phyloP scores from a whole-genome alignment of 352 stramenopile genomes.

The Pythium dissimile region DNA sequence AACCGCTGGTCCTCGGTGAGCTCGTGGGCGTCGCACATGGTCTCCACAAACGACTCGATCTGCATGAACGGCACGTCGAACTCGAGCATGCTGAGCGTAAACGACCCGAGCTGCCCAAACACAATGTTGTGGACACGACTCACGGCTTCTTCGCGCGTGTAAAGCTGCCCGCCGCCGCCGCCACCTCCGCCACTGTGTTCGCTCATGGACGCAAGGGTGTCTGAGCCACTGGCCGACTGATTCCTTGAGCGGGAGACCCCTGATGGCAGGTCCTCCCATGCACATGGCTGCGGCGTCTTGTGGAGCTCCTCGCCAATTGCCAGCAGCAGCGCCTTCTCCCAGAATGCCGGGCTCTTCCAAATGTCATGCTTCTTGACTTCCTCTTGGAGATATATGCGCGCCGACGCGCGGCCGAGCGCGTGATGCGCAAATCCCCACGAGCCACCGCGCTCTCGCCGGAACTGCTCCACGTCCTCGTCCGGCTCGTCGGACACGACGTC shows the following conservation, averaged over 20 bases:
- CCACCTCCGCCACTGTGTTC: not conserved
- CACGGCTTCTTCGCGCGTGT: slow-evolving; percentile 77
- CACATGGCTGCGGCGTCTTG: slow-evolving; percentile 63
- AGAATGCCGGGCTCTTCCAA: slow-evolving; percentile 85
- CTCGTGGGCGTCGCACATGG: slow-evolving; percentile 84
- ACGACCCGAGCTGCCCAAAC: slow-evolving; percentile 81
- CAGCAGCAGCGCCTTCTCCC: slow-evolving; percentile 81
- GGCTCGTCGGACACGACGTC: not conserved
- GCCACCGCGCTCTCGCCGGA: slow-evolving; percentile 21
- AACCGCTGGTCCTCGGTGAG: slow-evolving; percentile 85
- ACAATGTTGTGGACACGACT: slow-evolving; percentile 86
- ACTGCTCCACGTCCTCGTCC: slow-evolving; percentile 19
- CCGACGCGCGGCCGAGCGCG: slow-evolving; percentile 39
- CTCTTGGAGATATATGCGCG: slow-evolving; percentile 74
- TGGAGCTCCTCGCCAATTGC: slow-evolving; percentile 82
- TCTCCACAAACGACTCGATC: slow-evolving; percentile 86
- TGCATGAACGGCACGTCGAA: slow-evolving; percentile 75
- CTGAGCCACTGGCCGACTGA: not conserved
- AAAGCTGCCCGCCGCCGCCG: slow-evolving; percentile 2
- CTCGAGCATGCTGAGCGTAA: slow-evolving; percentile 87
- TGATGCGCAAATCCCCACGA: slow-evolving; percentile 26
- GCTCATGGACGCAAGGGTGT: not conserved
- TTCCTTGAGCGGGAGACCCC: slow-evolving; percentile 11
- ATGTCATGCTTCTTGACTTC: slow-evolving; percentile 83
- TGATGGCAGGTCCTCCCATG: slow-evolving; percentile 77